Evolutionary conservation across 2,329 filamentous ascomycete genomes (phyloP), one percentile per base, ranked within the genome.

Genomic region (Byssoonygena ceratinophila): DNA sequence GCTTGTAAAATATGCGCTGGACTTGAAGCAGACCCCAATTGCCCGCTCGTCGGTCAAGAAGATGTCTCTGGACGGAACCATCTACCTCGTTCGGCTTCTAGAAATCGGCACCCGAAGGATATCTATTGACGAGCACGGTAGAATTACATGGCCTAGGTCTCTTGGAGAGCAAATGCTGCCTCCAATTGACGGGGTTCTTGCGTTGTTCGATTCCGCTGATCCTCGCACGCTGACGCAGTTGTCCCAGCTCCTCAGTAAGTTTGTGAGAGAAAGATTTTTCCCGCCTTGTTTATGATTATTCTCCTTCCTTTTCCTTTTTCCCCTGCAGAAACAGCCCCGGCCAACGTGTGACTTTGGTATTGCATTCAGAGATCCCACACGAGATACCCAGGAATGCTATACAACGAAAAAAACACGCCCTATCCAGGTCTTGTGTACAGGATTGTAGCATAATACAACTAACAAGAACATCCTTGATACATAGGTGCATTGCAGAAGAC

Each of bases 151-250:
- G 79, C 79, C 80, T 36, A 69, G 72, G 31, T 69, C 68, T 20
- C 65, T 76, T 39, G 72, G 84, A 63, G 85, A 87, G 55, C 76
- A 82, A 57, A 79, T 83, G 56, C 76, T 87, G 55, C 87, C 88
- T 46, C 78, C 77, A 37, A 79, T 95, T 62, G 87, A 97, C 63
- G 91, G 86, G 18, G 88, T 86, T 43, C 72, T 96, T 60, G 80
- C 91, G 54, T 73, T 97, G 46, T 95, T 95, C 74, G 87, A 96
- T 76, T 85, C 94, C 41, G 86, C 82, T 68, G 84, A 86, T 65
- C 78, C 81, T 60, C 80, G 83, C 55, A 91, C 83, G 65, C 80
- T 94, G 60, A 76, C 78, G 54, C 80, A 85, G 55, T 75, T 95
- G 51, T 83, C 86, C 37, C 79, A 84, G 60, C 81, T 87, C 57